Evolutionary conservation across 2,329 filamentous ascomycete species (phyloP).

Genomic region (Pseudocercospora cruenta): DNA sequence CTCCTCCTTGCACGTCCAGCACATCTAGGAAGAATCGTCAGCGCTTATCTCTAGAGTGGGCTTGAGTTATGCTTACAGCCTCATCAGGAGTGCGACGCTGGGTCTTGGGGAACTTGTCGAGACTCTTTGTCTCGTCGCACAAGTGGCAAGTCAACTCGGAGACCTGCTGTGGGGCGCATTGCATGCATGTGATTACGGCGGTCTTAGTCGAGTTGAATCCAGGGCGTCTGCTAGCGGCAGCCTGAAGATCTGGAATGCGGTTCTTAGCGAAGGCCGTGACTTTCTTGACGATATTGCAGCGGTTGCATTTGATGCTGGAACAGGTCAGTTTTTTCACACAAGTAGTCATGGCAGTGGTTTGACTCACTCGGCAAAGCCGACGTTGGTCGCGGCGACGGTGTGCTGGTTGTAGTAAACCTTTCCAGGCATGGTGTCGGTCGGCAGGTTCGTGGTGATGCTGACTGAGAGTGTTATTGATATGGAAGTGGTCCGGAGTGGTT

Average conservation of each 20-base stretch:
- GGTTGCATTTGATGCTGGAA: constrained; percentile 26
- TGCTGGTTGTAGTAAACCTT: constrained; percentile 3
- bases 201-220: constrained; percentile 18
- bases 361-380: constrained; percentile 4
- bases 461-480: too few relatives aligned
- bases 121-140: constrained; percentile 30
- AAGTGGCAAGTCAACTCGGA: constrained; percentile 33
- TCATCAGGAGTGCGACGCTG: constrained; percentile 31
- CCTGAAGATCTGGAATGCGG: constrained; percentile 9
- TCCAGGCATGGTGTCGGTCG: neutral
- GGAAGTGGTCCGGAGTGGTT: neutral
- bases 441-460: too few relatives aligned
- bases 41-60: neutral
- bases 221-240: neutral
- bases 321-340: too few relatives aligned
- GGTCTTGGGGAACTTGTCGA: constrained; percentile 31
- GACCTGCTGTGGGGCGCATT: constrained; percentile 26
- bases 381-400: neutral
- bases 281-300: constrained; percentile 20
- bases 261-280: constrained; percentile 15
- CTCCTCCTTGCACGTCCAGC: constrained; percentile 27
- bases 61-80: constrained; percentile 24
- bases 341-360: too few relatives aligned
- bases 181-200: constrained; percentile 26
- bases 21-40: constrained; percentile 25